Base-by-base conservation (phyloP, 1,139 yeast species). In the Chernovozyma aurita region DNA sequence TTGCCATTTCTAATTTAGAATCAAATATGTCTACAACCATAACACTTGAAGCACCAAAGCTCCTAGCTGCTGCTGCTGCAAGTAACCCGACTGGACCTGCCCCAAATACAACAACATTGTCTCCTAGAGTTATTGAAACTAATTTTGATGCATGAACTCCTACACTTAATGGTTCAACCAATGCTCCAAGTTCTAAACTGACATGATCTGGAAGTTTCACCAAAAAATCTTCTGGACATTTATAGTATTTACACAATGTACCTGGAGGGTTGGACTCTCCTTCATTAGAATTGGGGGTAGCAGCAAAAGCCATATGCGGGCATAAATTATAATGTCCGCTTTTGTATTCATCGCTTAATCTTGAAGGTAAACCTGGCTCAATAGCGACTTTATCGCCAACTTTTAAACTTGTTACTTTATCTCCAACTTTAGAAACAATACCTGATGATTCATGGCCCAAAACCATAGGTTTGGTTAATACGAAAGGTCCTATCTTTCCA, bases 1-100 rank as follows among this genome's bases (percentile, higher is more conserved):
- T 55, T 31, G 87, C 88, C 63, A 80, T 66, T 36, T 73, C 63
- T 44, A 82, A 72, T 46, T 80, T 79, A 44, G 62, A 59, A 42
- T 78, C 82, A 44, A 76, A 65, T 33, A 82, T 63, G 56, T 85
- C 95, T 31, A 83, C 76, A 41, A 83, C 70, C 46, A 80, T 69
- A 33, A 85, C 74, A 24, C 75, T 72, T 26, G 80, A 65, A 5
- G 96, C 95, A 26, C 97, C 97, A 47, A 83, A 85, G 12, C 90
- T 85, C 39, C 73, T 73, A 16, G 94, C 95, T 24, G 81, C 82
- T 29, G 84, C 76, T 25, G 95, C 95, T 35, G 82, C 70, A 42
- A 88, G 67, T 34, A 88, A 63, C 26, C 97, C 97, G 43, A 88
- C 92, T 8, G 97, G 96, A 11, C 97, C 97, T 22, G 95, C 96